These are phyloP conservation scores for Hymenoscyphus repandus DNA, from an alignment of 2,329 filamentous ascomycete species.

Conservation along the genomic window DNA sequence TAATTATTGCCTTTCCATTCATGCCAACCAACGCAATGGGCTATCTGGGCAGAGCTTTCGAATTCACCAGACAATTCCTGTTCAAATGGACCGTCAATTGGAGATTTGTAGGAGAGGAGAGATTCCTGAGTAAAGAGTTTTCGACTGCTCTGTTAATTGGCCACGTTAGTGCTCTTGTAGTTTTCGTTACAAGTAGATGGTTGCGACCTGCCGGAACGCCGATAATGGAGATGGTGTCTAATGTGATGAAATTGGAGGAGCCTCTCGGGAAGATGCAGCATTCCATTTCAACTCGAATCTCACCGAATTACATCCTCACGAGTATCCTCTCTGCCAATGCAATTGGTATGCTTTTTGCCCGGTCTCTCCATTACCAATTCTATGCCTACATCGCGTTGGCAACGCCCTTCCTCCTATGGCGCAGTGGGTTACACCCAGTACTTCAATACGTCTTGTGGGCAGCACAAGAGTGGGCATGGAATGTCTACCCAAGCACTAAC, in stretches of 20 bases:
- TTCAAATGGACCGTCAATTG: slow-evolving; percentile 99
- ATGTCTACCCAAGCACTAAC: slow-evolving; percentile 64
- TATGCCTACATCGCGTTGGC: slow-evolving; percentile 69
- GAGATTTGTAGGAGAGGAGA: slow-evolving; percentile 83
- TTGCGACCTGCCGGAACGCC: slow-evolving; percentile 49
- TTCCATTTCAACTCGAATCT: slow-evolving; percentile 45
- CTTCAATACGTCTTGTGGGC: slow-evolving; percentile 55
- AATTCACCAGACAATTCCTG: slow-evolving; percentile 84
- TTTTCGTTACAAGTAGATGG: slow-evolving; percentile 57
- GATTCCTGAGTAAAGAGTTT: slow-evolving; percentile 67
- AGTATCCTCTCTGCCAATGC: slow-evolving; percentile 56
- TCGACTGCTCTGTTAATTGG: slow-evolving; percentile 49
- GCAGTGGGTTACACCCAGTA: slow-evolving; percentile 53
- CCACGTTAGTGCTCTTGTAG: slow-evolving; percentile 49
- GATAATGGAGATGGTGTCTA: slow-evolving; percentile 38
- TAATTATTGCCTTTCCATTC: slow-evolving; percentile 65
- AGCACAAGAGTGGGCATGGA: slow-evolving; percentile 69
- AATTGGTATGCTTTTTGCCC: slow-evolving; percentile 66
- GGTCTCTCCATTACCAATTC: slow-evolving; percentile 71
- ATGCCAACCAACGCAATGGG: slow-evolving; percentile 56
- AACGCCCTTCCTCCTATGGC: slow-evolving; percentile 67
- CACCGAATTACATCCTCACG: slow-evolving; percentile 56
- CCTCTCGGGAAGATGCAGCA: slow-evolving; percentile 38
- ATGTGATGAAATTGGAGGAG: slow-evolving; percentile 28
- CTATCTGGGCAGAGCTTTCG: slow-evolving; percentile 81